These are phyloP conservation scores for Isabelozyma pseudorhagii DNA, from an alignment of 805 yeast genomes.

Conservation along the genomic window DNA sequence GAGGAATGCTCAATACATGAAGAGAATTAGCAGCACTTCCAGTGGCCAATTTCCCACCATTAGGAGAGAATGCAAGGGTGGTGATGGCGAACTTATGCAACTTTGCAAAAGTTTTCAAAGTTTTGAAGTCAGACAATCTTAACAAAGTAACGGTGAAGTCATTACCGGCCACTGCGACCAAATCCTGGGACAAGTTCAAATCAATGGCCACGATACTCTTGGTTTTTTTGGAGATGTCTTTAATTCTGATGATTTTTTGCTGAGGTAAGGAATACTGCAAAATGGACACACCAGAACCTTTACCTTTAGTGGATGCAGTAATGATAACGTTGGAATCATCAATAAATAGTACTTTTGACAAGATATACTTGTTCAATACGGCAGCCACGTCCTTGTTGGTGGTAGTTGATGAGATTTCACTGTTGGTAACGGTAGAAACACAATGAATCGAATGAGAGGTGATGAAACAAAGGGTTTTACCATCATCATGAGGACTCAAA, in stretches of 20 bases:
- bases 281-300: constrained; percentile 40
- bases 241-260: constrained; percentile 40
- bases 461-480: constrained; percentile 60
- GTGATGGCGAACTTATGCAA: constrained; percentile 82
- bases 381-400: constrained; percentile 15
- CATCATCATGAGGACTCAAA: constrained; percentile 51
- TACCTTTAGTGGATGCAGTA: constrained; percentile 36
- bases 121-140: constrained; percentile 48
- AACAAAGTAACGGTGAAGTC: constrained; percentile 66
- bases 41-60: constrained; percentile 64
- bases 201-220: constrained; percentile 55
- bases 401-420: constrained; percentile 22
- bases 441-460: constrained; percentile 54
- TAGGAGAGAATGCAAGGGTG: constrained; percentile 62
- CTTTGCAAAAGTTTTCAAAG: constrained; percentile 49
- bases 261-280: constrained; percentile 42
- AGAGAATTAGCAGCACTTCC: constrained; percentile 77
- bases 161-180: constrained; percentile 58
- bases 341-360: constrained; percentile 44
- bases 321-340: constrained; percentile 29
- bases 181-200: constrained; percentile 37
- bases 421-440: constrained; percentile 48
- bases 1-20: constrained; percentile 59
- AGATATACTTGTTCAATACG: constrained; percentile 20
- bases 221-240: constrained; percentile 43